A percentile compares a stretch with the other conserved stretches of the same genome.
These are phyloP conservation scores for Saccharomyces hybrid DNA, from an alignment of 1,139 yeast species.

Conservation along the genomic window DNA sequence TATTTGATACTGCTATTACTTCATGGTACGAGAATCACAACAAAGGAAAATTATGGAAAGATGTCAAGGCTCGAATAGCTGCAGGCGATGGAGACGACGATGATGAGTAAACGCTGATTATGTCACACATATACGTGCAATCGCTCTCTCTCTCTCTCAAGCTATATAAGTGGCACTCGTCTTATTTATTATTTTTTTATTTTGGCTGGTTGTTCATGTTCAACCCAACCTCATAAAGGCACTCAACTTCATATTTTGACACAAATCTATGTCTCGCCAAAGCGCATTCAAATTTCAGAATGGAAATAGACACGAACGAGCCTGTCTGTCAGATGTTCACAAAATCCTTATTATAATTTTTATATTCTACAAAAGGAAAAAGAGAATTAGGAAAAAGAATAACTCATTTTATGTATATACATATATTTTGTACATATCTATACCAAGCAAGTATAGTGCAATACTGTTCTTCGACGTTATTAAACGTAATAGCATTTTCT, in stretches of 20 bases:
- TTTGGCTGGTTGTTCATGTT: not conserved
- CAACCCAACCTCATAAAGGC: not conserved
- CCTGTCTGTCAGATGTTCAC: not conserved
- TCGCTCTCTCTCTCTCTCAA: not conserved
- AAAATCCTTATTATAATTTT: not conserved
- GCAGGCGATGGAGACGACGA: constrained; percentile 56
- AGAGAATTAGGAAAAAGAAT: not conserved
- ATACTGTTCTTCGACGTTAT: not conserved
- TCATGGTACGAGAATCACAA: constrained; percentile 80
- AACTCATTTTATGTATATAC: not conserved
- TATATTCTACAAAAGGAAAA: not conserved
- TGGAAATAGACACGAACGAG: not conserved
- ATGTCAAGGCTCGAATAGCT: constrained; percentile 63
- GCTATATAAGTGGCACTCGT: not conserved
- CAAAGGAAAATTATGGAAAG: constrained; percentile 96
- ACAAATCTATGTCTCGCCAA: not conserved
- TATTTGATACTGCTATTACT: constrained; percentile 73
- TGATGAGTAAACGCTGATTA: constrained; percentile 2
- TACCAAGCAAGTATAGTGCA: not conserved
- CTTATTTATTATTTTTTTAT: not conserved
- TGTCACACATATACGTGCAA: too few relatives aligned
- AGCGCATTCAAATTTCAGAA: not conserved
- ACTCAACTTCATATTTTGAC: not conserved
- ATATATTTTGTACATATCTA: not conserved
- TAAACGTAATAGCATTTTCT: not conserved